Conservation (phyloP, 495 filamentous ascomycete genomes). For the Aspergillus hancockii region DNA sequence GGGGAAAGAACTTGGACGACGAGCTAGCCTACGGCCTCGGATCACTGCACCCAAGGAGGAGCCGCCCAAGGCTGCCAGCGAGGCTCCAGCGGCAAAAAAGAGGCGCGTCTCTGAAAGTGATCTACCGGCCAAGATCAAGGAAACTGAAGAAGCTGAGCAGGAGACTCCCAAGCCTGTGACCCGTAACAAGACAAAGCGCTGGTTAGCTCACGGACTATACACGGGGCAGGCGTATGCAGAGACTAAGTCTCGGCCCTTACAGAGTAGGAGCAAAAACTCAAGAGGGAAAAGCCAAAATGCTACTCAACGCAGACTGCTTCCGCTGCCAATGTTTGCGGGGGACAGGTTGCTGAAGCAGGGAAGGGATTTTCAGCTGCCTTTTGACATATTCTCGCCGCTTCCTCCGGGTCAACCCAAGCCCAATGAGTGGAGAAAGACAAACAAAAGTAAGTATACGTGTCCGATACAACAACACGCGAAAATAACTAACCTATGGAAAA, state of each 20-base stretch:
- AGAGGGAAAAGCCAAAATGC: slow-evolving; percentile 45
- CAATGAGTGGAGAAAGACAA: slow-evolving; percentile 84
- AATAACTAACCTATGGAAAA: slow-evolving; percentile 37
- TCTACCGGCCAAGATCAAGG: slow-evolving; percentile 42
- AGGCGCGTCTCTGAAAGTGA: slow-evolving; percentile 51
- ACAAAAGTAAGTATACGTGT: slow-evolving; percentile 67
- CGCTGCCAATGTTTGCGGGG: slow-evolving; percentile 69
- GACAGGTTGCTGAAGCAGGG: slow-evolving; percentile 60
- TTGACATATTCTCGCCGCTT: slow-evolving; percentile 83
- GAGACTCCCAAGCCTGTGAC: slow-evolving; percentile 45
- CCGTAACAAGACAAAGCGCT: slow-evolving; percentile 59
- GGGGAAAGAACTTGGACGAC: slow-evolving; percentile 42
- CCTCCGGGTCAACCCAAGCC: slow-evolving; percentile 85
- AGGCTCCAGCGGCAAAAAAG: slow-evolving; percentile 47
- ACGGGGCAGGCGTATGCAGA: slow-evolving; percentile 77
- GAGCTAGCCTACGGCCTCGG: slow-evolving; percentile 44
- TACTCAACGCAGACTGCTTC: slow-evolving; percentile 50
- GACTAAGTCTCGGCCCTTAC: slow-evolving; percentile 62
- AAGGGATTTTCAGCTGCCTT: slow-evolving; percentile 85
- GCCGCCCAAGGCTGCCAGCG: slow-evolving; percentile 19
- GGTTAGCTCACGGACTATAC: slow-evolving; percentile 82
- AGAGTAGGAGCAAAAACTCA: slow-evolving; percentile 58
- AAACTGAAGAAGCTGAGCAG: slow-evolving; percentile 33
- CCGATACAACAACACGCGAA: not conserved
- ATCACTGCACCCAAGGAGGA: slow-evolving; percentile 35